Percentiles rank a stretch among this genome's conserved stretches.
Conservation (phyloP, 768 basidiomycete species). For the Kwoniella europaea region DNA sequence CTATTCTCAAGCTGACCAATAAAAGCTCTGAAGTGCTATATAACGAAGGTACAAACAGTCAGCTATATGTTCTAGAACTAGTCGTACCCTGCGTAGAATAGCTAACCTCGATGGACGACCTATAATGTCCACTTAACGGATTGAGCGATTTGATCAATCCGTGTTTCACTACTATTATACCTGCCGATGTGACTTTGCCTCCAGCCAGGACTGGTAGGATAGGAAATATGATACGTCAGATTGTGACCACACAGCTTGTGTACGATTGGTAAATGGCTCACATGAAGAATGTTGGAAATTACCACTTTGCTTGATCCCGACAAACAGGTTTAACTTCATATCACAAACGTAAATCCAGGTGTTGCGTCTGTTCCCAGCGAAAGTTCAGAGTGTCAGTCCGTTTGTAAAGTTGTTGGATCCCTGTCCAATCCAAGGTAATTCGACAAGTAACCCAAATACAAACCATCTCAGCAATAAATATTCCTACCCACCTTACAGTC, state of each 20-base stretch:
- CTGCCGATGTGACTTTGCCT: constrained; percentile 69
- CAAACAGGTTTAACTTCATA: constrained; percentile 65
- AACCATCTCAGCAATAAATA: not conserved
- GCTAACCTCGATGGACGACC: constrained; percentile 66
- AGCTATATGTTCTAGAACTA: not conserved
- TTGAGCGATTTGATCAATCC: constrained; percentile 68
- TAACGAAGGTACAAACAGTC: not conserved
- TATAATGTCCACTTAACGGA: constrained; percentile 72
- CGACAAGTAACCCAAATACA: not conserved
- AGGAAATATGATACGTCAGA: too few relatives aligned
- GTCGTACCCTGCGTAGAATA: not conserved
- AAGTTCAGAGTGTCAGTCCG: constrained; percentile 20
- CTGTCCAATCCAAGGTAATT: not conserved
- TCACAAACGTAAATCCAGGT: constrained; percentile 75
- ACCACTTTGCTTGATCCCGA: constrained; percentile 71
- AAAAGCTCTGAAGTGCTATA: constrained; percentile 68
- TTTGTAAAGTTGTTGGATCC: not conserved
- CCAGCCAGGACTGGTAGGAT: constrained; percentile 37
- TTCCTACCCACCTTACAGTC: constrained; percentile 60
- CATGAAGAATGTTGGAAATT: constrained; percentile 71
- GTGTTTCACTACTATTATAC: constrained; percentile 69
- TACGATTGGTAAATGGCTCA: constrained; percentile 15
- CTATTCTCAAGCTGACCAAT: constrained; percentile 64
- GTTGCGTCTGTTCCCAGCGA: constrained; percentile 58
- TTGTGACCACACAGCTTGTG: too few relatives aligned